Conservation (phyloP, 805 yeast genomes). For the Candida ovalis region DNA sequence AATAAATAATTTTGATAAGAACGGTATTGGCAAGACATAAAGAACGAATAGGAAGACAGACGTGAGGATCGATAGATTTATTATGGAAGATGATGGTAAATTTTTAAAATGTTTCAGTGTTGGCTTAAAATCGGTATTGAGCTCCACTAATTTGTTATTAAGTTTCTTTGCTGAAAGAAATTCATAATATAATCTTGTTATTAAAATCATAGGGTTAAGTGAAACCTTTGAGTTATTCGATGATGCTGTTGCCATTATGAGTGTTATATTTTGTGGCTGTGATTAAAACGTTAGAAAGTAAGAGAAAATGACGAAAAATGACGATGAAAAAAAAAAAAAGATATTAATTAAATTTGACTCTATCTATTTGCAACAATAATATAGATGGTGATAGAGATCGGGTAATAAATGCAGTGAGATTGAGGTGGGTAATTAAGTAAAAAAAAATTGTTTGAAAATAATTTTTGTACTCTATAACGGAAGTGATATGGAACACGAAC, state of each 20-base stretch:
- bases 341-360: too few relatives aligned
- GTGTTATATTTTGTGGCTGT: too few relatives aligned
- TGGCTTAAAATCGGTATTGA: conserved; percentile 19
- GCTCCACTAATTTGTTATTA: conserved; percentile 17
- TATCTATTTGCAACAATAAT: too few relatives aligned
- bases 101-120: conserved; percentile 19
- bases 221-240: conserved; percentile 3
- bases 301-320: too few relatives aligned
- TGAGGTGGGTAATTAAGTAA: not conserved
- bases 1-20: conserved; percentile 32
- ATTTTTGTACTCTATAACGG: not conserved
- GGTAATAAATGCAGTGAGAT: not conserved
- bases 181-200: conserved; percentile 20
- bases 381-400: too few relatives aligned
- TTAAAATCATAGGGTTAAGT: conserved; percentile 13
- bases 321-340: too few relatives aligned
- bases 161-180: conserved; percentile 15
- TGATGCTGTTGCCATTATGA: not conserved
- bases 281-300: too few relatives aligned
- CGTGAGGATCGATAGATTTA: conserved; percentile 34
- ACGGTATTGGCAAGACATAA: conserved; percentile 51
- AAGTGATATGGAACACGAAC: not conserved
- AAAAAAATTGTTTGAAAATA: too few relatives aligned
- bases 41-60: conserved; percentile 56
- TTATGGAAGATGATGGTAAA: conserved; percentile 38